Base-by-base conservation (phyloP, 139 green algal species). In the Choricystis sp. region DNA sequence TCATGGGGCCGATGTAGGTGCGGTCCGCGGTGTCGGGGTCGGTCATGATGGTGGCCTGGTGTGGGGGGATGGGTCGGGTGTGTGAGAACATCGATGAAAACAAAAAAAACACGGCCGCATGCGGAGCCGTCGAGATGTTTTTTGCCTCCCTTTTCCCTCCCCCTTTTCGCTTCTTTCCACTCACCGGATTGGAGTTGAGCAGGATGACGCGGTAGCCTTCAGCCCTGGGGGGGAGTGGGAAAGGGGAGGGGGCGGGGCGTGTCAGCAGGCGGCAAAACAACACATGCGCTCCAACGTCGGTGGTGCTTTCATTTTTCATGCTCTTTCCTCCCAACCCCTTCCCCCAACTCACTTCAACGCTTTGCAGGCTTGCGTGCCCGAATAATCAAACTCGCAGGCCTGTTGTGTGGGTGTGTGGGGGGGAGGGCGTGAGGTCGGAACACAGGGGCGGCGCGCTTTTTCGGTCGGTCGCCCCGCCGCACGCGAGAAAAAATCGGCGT, bases 331-430 rank as follows among this genome's bases (percentile, higher is more conserved):
- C n/a, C n/a, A n/a, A n/a, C n/a, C n/a, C 5, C 19, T n/a, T 60
- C 26, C 25, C 5, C 25, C 58, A 62, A 31, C 58, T 76, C 64
- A 88, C 83, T 85, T 94, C 29, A 99, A 85, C 0, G 94, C 84
- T 79, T 99, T 99, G 87, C 92, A 98, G 25, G 94, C 94, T 76
- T 98, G 92, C 2, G 86, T 96, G 23, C 93, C 93, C 21, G 87
- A 96, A 77, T 99, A 99, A 72, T 99, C 94, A 68, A 99, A 99
- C 81, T 99, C 94, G 73, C 93, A 99, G 9, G 94, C 94, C 85
- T 95, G 79, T n/a, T n/a, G n/a, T n/a, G n/a, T n/a, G n/a, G n/a
- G n/a, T n/a, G n/a, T n/a, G n/a, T n/a, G n/a, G n/a, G n/a, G n/a
- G n/a, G n/a, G n/a, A n/a, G n/a, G n/a, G n/a, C n/a, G n/a, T n/a